Evolutionary conservation across 495 filamentous ascomycete species (phyloP), one percentile per base, ranked within the genome.

Genomic region (Sordaria brevicollis): DNA sequence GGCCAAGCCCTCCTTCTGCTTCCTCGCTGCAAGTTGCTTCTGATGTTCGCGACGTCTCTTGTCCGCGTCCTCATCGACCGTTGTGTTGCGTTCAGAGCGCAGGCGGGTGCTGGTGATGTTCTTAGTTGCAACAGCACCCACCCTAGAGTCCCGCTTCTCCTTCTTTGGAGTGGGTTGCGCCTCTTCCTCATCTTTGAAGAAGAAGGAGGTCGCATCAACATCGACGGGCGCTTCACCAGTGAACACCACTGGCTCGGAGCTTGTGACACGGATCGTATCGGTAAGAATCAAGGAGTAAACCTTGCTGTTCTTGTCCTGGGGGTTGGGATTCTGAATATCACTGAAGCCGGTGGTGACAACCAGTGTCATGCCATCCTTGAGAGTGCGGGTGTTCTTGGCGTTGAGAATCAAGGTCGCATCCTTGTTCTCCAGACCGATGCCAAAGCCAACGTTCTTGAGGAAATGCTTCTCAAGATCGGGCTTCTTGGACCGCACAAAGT

Each of bases 331-430:
- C 76, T 92, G 86, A 25, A 99, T 84, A 76, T 97, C 94, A 68
- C 84, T 90, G 79, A 99, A 90, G 2, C 95, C 93, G 41, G 94
- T 90, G 9, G 90, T 92, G 72, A 99, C 85, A 75, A 89, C 90
- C 49, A 99, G 85, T 4, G 96, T 98, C 95, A 98, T 99, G 72
- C 96, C 96, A 77, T 97, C 96, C 77, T 92, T 95, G 66, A 99
- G 79, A 33, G 88, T 85, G 15, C 93, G 85, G 31, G 83, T 87
- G 77, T 92, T 97, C 81, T 97, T 97, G 68, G 83, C 90, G 76
- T 91, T 97, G 35, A 99, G 83, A 4, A 93, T 76, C 69, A 98
- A 85, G 5, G 90, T 93, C 2, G 86, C 78, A 77, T 99, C 95
- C 69, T 90, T 88, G 65, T 89, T 89, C 82, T 99, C 95, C 49